These are phyloP conservation scores for Hippophae gyantsensis DNA, from an alignment of 306 rosid genomes.

Conservation along the genomic window DNA sequence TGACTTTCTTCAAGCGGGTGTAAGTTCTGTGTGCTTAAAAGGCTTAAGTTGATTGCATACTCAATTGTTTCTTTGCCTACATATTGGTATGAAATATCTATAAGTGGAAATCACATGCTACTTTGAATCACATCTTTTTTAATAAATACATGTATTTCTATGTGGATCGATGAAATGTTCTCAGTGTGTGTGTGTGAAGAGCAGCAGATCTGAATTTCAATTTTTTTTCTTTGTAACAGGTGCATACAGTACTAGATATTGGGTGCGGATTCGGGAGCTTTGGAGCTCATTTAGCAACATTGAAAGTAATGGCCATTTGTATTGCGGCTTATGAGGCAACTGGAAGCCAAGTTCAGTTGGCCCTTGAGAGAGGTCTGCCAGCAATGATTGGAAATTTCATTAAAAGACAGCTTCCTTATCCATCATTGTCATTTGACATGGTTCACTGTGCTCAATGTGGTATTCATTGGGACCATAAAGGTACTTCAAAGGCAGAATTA, in stretches of 20 bases:
- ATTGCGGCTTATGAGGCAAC: constrained; percentile 90
- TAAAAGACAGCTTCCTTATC: constrained; percentile 81
- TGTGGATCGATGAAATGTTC: not conserved
- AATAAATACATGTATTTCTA: too few relatives aligned
- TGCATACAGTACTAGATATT: constrained; percentile 68
- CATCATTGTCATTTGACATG: constrained; percentile 87
- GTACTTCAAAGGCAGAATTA: constrained; percentile 26
- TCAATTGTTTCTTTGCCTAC: too few relatives aligned
- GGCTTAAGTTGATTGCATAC: too few relatives aligned
- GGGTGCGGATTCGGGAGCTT: constrained; percentile 98
- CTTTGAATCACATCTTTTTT: too few relatives aligned
- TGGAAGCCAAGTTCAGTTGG: constrained; percentile 97
- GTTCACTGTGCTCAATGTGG: constrained; percentile 96
- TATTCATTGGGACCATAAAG: constrained; percentile 74
- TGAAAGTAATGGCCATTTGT: constrained; percentile 80
- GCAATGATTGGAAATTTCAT: constrained; percentile 84
- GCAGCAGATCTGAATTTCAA: not conserved
- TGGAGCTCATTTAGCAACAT: constrained; percentile 85
- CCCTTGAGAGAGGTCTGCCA: constrained; percentile 99
- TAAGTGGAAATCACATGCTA: too few relatives aligned
- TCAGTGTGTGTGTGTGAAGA: not conserved
- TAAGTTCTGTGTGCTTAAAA: constrained; percentile 24
- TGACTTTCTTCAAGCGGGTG: constrained; percentile 85
- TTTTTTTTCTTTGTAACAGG: constrained; percentile 25
- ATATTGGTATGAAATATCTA: too few relatives aligned